A percentile compares a stretch with the other conserved stretches of the same genome.
Conservation (phyloP, 345 rosid species). For the Rhodomyrtus tomentosa region DNA sequence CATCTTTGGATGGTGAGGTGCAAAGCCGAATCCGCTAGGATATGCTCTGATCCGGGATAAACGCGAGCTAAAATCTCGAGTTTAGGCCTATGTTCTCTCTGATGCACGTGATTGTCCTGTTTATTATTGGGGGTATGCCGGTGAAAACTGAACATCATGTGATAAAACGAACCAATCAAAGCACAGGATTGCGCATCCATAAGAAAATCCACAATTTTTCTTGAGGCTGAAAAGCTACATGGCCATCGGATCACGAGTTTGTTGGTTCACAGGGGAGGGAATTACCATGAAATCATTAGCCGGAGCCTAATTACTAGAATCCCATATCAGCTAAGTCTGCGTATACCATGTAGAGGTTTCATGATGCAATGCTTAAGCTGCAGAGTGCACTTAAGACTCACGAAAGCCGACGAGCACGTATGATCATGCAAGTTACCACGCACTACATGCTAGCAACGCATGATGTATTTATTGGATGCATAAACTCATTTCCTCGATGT, state of each 20-base stretch:
- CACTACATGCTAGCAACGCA: background rate
- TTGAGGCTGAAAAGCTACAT: background rate
- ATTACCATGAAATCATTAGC: background rate
- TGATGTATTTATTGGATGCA: background rate
- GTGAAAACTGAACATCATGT: background rate
- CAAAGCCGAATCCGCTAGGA: background rate
- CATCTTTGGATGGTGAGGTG: background rate
- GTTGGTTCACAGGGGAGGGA: background rate
- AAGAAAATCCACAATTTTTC: background rate
- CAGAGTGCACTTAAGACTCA: background rate
- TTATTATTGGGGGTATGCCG: background rate
- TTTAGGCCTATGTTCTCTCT: background rate
- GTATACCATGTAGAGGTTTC: background rate
- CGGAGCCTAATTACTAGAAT: background rate
- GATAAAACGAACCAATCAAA: background rate
- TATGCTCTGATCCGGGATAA: background rate
- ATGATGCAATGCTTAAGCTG: background rate
- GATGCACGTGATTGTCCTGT: background rate
- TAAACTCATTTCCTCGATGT: background rate
- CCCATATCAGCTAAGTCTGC: background rate
- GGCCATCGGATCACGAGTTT: background rate
- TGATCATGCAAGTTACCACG: background rate
- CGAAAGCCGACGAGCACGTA: background rate
- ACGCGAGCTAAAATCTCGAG: background rate
- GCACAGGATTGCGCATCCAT: background rate